A percentile compares a stretch with the other conserved stretches of the same genome.
Evolutionary conservation across 1,139 yeast genomes (phyloP).

Genomic region (Candida sojae): DNA sequence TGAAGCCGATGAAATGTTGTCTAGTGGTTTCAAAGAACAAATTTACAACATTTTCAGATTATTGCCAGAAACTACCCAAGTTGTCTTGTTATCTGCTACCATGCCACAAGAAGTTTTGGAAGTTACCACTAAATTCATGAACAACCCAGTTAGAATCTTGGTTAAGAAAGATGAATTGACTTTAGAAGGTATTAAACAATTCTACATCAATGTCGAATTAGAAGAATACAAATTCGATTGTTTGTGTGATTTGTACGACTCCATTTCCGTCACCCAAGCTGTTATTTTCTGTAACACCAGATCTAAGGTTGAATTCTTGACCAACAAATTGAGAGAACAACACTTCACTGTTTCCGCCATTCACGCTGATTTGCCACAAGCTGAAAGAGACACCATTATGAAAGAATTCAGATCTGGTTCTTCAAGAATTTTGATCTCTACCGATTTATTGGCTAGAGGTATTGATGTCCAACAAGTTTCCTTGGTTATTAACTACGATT

Average conservation of each 20-base stretch:
- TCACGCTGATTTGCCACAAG: conserved; percentile 97
- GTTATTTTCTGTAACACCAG: conserved; percentile 99
- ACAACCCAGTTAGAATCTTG: conserved; percentile 94
- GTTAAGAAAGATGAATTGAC: conserved; percentile 98
- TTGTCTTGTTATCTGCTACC: conserved; percentile 94
- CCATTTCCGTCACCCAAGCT: conserved; percentile 97
- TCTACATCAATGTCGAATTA: conserved; percentile 89
- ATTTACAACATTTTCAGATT: conserved; percentile 94
- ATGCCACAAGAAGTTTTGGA: conserved; percentile 97
- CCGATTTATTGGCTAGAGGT: conserved; percentile 99
- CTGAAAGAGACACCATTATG: conserved; percentile 98
- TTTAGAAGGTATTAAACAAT: conserved; percentile 97
- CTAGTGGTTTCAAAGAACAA: conserved; percentile 97
- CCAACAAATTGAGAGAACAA: conserved; percentile 81
- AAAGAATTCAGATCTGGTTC: conserved; percentile 98
- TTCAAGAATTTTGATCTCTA: conserved; percentile 93
- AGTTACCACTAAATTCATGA: conserved; percentile 96
- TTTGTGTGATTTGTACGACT: conserved; percentile 94
- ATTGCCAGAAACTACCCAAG: conserved; percentile 94
- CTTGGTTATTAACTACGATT: conserved; percentile 94
- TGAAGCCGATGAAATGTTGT: conserved; percentile 99
- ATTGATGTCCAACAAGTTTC: conserved; percentile 99
- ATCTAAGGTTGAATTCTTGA: conserved; percentile 92
- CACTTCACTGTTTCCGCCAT: conserved; percentile 96
- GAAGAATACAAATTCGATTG: conserved; percentile 95